Conservation (phyloP, 768 basidiomycete genomes). For the Nevesoporus exiguus region DNA sequence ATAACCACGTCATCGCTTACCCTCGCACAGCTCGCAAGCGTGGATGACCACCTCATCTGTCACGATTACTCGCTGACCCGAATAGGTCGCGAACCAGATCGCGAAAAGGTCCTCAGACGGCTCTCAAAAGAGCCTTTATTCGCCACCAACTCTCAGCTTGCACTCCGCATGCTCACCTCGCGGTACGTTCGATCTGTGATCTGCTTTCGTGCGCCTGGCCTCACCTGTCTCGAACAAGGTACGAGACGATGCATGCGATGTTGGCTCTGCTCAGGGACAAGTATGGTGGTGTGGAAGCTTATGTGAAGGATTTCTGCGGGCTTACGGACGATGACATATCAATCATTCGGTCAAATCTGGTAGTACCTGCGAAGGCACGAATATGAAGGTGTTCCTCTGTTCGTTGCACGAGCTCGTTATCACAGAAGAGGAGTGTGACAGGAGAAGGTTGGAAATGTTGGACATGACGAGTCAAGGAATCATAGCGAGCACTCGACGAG, state of each 20-base stretch:
- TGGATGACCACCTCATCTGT: constrained; percentile 59
- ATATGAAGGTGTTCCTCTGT: constrained; percentile 18
- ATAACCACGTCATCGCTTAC: neutral
- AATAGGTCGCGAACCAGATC: constrained; percentile 75
- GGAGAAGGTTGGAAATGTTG: neutral
- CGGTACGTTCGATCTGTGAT: constrained; percentile 40
- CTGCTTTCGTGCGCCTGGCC: neutral
- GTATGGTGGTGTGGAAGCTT: constrained; percentile 67
- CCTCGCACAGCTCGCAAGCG: constrained; percentile 60
- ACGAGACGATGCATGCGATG: constrained; percentile 75
- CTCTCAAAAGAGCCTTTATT: constrained; percentile 71
- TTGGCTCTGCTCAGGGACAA: constrained; percentile 55
- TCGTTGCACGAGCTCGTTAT: neutral
- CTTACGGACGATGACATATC: constrained; percentile 62
- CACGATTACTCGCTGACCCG: constrained; percentile 76
- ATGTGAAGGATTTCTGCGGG: constrained; percentile 52
- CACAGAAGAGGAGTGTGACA: neutral
- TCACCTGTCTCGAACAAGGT: constrained; percentile 36
- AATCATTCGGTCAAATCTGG: constrained; percentile 56
- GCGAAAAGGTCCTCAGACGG: constrained; percentile 65
- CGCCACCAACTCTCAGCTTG: constrained; percentile 67
- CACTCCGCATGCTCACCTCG: constrained; percentile 81
- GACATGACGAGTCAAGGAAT: neutral
- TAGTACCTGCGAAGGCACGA: constrained; percentile 34
- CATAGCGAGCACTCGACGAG: neutral